Conservation (phyloP, 805 yeast genomes). For the Candida methanosorbosa region DNA sequence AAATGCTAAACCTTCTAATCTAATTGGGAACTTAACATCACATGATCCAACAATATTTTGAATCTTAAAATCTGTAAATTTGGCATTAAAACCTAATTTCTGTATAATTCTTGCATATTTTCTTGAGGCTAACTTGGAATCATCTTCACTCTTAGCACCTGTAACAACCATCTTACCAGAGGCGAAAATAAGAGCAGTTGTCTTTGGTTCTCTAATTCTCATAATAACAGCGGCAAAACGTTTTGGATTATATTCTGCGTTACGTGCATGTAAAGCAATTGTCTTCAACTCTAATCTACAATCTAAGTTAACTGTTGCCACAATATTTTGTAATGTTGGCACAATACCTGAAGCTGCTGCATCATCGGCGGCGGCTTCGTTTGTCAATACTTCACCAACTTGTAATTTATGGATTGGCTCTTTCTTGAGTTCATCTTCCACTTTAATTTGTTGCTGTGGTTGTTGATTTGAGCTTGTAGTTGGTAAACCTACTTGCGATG, state of each 20-base stretch:
- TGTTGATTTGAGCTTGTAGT: constrained; percentile 1
- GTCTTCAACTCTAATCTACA: constrained; percentile 95
- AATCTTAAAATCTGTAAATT: constrained; percentile 94
- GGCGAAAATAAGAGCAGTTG: constrained; percentile 95
- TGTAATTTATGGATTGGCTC: constrained; percentile 7
- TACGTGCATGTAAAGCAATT: constrained; percentile 96
- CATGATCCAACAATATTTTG: constrained; percentile 98
- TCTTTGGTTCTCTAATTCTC: constrained; percentile 98
- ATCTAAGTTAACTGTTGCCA: constrained; percentile 94
- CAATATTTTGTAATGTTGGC: constrained; percentile 92
- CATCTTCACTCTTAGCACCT: constrained; percentile 98
- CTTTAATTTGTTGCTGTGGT: constrained; percentile 4
- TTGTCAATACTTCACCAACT: constrained; percentile 7
- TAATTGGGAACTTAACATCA: constrained; percentile 96
- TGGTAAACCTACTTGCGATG: too few relatives aligned
- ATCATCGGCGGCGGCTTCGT: constrained; percentile 36
- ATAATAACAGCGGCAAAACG: constrained; percentile 99
- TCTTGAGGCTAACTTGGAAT: constrained; percentile 95
- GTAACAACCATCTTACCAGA: constrained; percentile 99
- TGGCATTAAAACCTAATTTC: constrained; percentile 95
- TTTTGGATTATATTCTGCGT: constrained; percentile 96
- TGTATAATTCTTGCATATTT: constrained; percentile 97
- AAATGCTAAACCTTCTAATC: constrained; percentile 95
- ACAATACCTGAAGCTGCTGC: constrained; percentile 90
- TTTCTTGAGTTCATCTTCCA: not conserved